Percentiles rank a stretch among this genome's conserved stretches.
Evolutionary conservation across 345 rosid genomes (phyloP).

Genomic region (Hibiscus trionum): DNA sequence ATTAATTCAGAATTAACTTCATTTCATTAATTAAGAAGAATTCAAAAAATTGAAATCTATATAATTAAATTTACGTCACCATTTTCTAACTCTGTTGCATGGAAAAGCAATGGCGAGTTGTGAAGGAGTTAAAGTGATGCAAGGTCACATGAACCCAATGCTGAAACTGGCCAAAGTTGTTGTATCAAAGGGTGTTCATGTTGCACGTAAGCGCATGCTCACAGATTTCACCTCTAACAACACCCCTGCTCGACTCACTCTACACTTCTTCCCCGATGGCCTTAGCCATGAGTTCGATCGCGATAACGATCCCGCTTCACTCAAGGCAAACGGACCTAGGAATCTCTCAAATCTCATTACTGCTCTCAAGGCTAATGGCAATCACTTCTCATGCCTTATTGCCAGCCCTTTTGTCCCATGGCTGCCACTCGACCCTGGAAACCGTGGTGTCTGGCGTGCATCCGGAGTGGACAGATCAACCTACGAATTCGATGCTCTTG

Average conservation of each 20-base stretch:
- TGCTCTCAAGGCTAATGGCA: slow-evolving; percentile 7
- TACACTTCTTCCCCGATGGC: slow-evolving; percentile 45
- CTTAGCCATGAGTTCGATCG: slow-evolving; percentile 36
- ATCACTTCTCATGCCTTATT: slow-evolving; percentile 27
- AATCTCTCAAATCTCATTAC: slow-evolving; percentile 31
- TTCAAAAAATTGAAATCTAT: too few relatives aligned
- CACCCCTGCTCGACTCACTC: slow-evolving; percentile 9
- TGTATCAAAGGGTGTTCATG: slow-evolving; percentile 29
- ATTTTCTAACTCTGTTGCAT: too few relatives aligned
- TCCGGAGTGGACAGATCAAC: slow-evolving; percentile 44
- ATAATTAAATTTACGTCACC: too few relatives aligned
- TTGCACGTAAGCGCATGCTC: slow-evolving; percentile 26
- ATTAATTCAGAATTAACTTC: too few relatives aligned
- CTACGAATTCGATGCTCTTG: slow-evolving; percentile 29
- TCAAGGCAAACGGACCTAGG: slow-evolving; percentile 21
- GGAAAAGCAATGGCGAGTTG: slow-evolving; percentile 3
- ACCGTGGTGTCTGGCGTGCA: slow-evolving; percentile 38
- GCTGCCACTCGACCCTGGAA: slow-evolving; percentile 46
- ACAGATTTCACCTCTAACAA: not conserved
- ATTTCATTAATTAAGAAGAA: too few relatives aligned
- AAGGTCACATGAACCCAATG: slow-evolving; percentile 44
- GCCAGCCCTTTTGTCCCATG: slow-evolving; percentile 45
- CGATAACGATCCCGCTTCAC: slow-evolving; percentile 10
- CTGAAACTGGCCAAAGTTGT: slow-evolving; percentile 40
- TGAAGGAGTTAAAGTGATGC: slow-evolving; percentile 28